Conservation (phyloP, 768 basidiomycete species). For the Gloeostereum incarnatum region DNA sequence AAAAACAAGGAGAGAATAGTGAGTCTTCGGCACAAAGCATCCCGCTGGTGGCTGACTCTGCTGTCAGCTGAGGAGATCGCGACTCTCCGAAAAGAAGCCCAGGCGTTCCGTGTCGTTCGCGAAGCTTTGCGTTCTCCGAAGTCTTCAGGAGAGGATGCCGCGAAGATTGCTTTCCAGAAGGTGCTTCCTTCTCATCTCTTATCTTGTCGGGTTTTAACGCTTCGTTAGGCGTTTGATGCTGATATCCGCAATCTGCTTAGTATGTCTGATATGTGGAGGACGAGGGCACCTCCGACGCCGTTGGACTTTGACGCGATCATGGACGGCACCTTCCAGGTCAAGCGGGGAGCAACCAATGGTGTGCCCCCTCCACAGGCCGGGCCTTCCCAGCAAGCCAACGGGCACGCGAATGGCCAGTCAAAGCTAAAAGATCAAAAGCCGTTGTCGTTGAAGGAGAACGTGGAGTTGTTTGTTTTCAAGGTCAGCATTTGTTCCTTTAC, state of each 20-base stretch:
- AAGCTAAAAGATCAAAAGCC: constrained; percentile 77
- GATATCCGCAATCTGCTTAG: constrained; percentile 85
- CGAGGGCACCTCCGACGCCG: constrained; percentile 77
- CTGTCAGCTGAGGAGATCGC: constrained; percentile 80
- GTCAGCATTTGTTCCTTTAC: constrained; percentile 25
- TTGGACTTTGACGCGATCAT: constrained; percentile 76
- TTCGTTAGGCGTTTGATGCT: constrained; percentile 67
- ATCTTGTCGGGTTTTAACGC: constrained; percentile 2
- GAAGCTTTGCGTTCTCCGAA: constrained; percentile 45
- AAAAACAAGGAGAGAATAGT: constrained; percentile 93
- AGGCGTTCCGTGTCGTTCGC: constrained; percentile 80
- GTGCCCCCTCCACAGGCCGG: constrained; percentile 1
- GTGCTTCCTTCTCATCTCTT: constrained; percentile 25
- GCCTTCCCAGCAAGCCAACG: constrained; percentile 13
- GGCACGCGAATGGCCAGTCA: constrained; percentile 8
- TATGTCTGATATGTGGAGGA: constrained; percentile 98
- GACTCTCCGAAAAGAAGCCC: constrained; percentile 79
- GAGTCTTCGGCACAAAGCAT: not conserved
- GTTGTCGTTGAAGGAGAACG: constrained; percentile 70
- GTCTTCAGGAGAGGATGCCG: constrained; percentile 35
- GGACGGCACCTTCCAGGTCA: constrained; percentile 47
- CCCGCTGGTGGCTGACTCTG: constrained; percentile 1
- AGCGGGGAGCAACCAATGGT: constrained; percentile 18
- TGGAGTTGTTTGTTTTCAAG: constrained; percentile 80
- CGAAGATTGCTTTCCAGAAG: constrained; percentile 77